A percentile compares a stretch with the other conserved stretches of the same genome.
Evolutionary conservation across 768 basidiomycete genomes (phyloP).

Genomic region (Podaxis carcinomalis): DNA sequence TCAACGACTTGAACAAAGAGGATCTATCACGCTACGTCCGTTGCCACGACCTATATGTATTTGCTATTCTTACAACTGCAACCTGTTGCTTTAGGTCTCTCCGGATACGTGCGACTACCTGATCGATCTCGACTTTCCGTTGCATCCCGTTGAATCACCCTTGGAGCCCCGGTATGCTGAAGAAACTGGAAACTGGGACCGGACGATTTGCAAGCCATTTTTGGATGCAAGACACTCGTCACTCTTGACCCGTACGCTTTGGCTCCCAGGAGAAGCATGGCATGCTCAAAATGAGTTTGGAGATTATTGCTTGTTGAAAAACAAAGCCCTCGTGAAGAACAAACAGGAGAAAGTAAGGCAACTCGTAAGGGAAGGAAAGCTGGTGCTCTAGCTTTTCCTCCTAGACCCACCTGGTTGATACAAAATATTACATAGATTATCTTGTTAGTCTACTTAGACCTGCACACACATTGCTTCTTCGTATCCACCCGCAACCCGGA

Average conservation of each 20-base stretch:
- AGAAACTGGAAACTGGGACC: conserved; percentile 71
- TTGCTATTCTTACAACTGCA: conserved; percentile 1
- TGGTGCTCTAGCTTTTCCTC: background rate
- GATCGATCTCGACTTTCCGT: conserved; percentile 85
- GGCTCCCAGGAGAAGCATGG: conserved; percentile 73
- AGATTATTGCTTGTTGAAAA: conserved; percentile 85
- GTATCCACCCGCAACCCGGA: background rate
- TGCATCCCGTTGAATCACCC: conserved; percentile 46
- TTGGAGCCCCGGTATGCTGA: conserved; percentile 80
- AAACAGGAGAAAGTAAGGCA: conserved; percentile 29
- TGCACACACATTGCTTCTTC: background rate
- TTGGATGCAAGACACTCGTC: conserved; percentile 77
- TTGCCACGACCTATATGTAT: conserved; percentile 8
- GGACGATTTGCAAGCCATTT: conserved; percentile 76
- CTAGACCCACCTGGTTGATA: background rate
- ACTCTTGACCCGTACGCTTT: conserved; percentile 70
- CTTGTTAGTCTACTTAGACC: background rate
- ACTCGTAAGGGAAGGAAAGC: conserved; percentile 7
- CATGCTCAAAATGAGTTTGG: conserved; percentile 72
- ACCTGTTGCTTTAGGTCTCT: conserved; percentile 48
- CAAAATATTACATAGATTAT: background rate
- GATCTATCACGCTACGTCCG: conserved; percentile 73
- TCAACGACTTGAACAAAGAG: conserved; percentile 90
- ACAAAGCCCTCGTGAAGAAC: conserved; percentile 36
- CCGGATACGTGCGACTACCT: conserved; percentile 81